A percentile compares a stretch with the other conserved stretches of the same genome.
Evolutionary conservation across 208 protist species (phyloP).

Genomic region (Porcisia deanei): DNA sequence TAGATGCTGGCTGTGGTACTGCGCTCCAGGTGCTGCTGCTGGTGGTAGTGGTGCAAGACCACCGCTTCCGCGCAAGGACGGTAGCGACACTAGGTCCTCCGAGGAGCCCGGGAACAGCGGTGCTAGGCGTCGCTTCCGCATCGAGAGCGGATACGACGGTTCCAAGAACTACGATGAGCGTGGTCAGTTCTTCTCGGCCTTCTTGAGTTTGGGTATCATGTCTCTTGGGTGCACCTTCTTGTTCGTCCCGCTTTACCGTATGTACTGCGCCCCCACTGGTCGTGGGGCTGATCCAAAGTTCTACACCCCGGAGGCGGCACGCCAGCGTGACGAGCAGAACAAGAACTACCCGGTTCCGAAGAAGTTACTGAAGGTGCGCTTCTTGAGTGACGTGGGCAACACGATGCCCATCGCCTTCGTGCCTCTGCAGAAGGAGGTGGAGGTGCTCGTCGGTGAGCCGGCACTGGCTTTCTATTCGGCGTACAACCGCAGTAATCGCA

Average conservation of each 20-base stretch:
- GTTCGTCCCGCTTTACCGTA: constrained; percentile 89
- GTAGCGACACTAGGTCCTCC: not conserved
- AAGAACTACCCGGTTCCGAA: constrained; percentile 71
- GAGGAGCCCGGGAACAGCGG: constrained; percentile 4
- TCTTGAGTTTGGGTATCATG: constrained; percentile 74
- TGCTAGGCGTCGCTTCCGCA: constrained; percentile 49
- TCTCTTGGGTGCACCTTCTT: constrained; percentile 86
- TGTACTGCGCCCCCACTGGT: constrained; percentile 87
- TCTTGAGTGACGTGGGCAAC: constrained; percentile 85
- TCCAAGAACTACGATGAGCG: constrained; percentile 74
- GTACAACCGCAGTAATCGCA: constrained; percentile 90
- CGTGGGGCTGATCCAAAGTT: constrained; percentile 85
- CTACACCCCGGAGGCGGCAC: constrained; percentile 74
- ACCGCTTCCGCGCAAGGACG: constrained; percentile 3
- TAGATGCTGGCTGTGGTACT: constrained; percentile 32
- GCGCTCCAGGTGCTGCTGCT: constrained; percentile 21
- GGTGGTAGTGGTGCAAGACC: constrained; percentile 9
- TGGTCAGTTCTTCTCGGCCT: constrained; percentile 86
- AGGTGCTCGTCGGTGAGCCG: constrained; percentile 90
- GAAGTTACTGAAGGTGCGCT: constrained; percentile 86
- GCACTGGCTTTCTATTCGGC: constrained; percentile 89
- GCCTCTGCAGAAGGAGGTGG: constrained; percentile 88
- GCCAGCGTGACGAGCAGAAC: constrained; percentile 66
- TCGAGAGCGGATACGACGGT: constrained; percentile 69
- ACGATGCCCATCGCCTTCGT: constrained; percentile 92